These are phyloP conservation scores for Candida labiduridarum DNA, from an alignment of 1,139 yeast genomes.

Conservation along the genomic window DNA sequence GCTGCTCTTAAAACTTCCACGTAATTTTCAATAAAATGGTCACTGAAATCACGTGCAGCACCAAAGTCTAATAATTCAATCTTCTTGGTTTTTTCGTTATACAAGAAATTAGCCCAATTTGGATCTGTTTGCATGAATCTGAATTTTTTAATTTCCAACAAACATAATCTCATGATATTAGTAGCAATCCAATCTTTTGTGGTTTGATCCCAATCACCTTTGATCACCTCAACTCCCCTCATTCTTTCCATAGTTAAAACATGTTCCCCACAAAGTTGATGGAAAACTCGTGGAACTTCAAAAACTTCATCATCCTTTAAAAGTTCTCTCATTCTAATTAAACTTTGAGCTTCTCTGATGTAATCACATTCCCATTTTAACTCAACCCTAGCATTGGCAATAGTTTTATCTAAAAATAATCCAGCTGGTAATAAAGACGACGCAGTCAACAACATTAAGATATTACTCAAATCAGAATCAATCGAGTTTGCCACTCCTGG, in stretches of 20 bases:
- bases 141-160: constrained; percentile 81
- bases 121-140: constrained; percentile 99
- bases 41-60: constrained; percentile 78
- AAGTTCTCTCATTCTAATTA: constrained; percentile 67
- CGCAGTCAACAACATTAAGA: constrained; percentile 80
- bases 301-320: constrained; percentile 69
- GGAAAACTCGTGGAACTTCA: constrained; percentile 79
- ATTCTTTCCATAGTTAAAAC: constrained; percentile 89
- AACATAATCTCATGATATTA: constrained; percentile 82
- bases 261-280: constrained; percentile 75
- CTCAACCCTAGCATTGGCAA: constrained; percentile 91
- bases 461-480: constrained; percentile 88
- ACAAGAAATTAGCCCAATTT: constrained; percentile 96
- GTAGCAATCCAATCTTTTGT: constrained; percentile 82
- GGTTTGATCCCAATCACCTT: constrained; percentile 74
- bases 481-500: constrained; percentile 97
- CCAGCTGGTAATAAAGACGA: constrained; percentile 90
- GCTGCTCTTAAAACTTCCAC: constrained; percentile 77
- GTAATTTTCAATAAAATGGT: constrained; percentile 69
- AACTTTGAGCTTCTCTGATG: constrained; percentile 81
- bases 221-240: constrained; percentile 81
- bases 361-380: constrained; percentile 98
- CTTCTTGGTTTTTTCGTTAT: constrained; percentile 63
- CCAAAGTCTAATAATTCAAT: constrained; percentile 93
- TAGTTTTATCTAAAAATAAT: constrained; percentile 84